These are phyloP conservation scores for Didymella sp. DNA, from an alignment of 2,329 filamentous ascomycete species.

Conservation along the genomic window DNA sequence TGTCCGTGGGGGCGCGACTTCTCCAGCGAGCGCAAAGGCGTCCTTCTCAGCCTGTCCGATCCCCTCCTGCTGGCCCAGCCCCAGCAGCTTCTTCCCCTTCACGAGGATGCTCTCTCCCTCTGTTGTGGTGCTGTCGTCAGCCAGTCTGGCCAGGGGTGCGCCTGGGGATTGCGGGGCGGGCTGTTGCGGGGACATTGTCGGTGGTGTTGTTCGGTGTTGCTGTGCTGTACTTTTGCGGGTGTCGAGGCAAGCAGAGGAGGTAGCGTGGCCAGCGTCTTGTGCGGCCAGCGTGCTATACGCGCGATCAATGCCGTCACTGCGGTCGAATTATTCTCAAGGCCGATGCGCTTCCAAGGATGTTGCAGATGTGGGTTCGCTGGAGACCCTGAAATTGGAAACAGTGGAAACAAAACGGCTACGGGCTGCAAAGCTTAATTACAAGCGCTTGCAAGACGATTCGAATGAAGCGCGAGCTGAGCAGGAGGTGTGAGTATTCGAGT, in stretches of 20 bases:
- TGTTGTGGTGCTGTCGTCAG: constrained; percentile 12
- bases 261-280: not conserved
- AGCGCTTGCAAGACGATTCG: not conserved
- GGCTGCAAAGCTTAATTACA: not conserved
- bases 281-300: constrained; percentile 3
- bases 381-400: constrained; percentile 6
- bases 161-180: constrained; percentile 3
- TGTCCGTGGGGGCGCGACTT: constrained; percentile 18
- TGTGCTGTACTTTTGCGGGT: not conserved
- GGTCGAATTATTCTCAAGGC: constrained; percentile 10
- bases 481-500: not conserved
- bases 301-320: constrained; percentile 18
- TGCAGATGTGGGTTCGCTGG: constrained; percentile 11
- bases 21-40: constrained; percentile 19
- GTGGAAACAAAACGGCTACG: constrained; percentile 1
- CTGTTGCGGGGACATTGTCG: constrained; percentile 14
- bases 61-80: constrained; percentile 47
- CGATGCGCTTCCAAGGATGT: constrained; percentile 18
- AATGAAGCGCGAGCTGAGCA: not conserved
- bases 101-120: constrained; percentile 37
- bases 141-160: constrained; percentile 13
- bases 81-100: constrained; percentile 49
- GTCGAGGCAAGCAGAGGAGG: not conserved
- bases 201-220: not conserved
- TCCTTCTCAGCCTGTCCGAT: constrained; percentile 23